Base-by-base conservation (phyloP, 169 alveolate genomes). In the Plasmodium cynomolgi region DNA sequence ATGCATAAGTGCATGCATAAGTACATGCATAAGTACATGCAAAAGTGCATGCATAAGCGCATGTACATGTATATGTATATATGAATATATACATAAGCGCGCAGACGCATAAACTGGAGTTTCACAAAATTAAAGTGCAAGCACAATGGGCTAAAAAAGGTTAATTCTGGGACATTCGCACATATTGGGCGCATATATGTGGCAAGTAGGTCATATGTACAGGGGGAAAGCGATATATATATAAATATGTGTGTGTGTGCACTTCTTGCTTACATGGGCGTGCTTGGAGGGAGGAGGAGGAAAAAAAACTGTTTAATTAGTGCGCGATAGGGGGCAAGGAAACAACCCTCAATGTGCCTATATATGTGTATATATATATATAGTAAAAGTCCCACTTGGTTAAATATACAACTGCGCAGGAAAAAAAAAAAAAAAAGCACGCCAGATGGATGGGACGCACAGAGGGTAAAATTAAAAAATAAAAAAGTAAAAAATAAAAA, bases 101-200 rank as follows among this genome's bases (percentile, higher is more conserved):
- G 62, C 56, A 34, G 26, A 83, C 31, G 77, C 77, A 62, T 34
- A 37, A 83, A 81, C 44, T 84, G 26, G 54, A 84, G 50, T 73
- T 84, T 84, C 92, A 84, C 83, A 84, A 84, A 84, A 84, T 72
- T 72, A 72, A 84, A 47, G 54, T 84, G 75, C 58, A 58, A 41
- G 77, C 54, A 84, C n/a, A 71, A 71, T 47, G 44, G 91, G 56
- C 41, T 73, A 20, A 13, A 50, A 17, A 50, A 84, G 31, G 44
- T 72, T 84, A 84, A 71, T 33, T 84, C 56, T 72, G 73, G 77
- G 54, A 84, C 54, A 84, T n/a, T 50, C 62, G 11, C 47, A 56
- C 72, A 73, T 37, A 84, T 71, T 84, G 26, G 47, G 7, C 50
- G 56, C 75, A 84, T 84, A 33, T 68, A 84, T 5, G 75, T 39